Base-by-base conservation (phyloP, 257 asterid species). In the Ajuga chamaepitys region DNA sequence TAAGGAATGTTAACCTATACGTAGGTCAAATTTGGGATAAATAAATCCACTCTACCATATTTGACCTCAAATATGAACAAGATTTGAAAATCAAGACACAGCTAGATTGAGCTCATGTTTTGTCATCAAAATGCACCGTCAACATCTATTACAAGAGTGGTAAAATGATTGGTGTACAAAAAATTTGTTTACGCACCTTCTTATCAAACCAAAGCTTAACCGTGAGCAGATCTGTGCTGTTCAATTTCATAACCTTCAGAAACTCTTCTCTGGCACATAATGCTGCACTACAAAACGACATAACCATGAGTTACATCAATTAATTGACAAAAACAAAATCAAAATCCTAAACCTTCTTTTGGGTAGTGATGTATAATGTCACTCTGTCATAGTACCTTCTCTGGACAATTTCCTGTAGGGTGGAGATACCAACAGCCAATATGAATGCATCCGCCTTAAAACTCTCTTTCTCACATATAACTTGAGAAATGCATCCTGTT, bases 201-300 rank as follows among this genome's bases (percentile, higher is more conserved):
- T 54, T 69, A 74, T 86, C 88, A 40, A 86, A 63, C 72, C 80
- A 78, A 52, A 83, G 84, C 81, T 82, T 86, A 30, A 80, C 80
- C 9, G 84, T 82, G 41, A 86, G 85, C 73, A 84, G 69, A 75
- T 86, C 83, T 7, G 69, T 70, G 83, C 80, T 78, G 62, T 57
- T 73, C 75, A 82, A 60, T 73, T 82, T 86, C 86, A 84, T 57
- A 41, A 82, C 73, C 75, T 77, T 77, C 74, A 78, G 84, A 74
- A 86, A 82, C 77, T 86, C 91, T 47, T 82, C 85, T 64, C 87
- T 82, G 22, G 78, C 77, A 66, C 91, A 80, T 53, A 86, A 68
- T 63, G 72, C 83, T 77, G 87, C 80, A 79, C 88, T 86, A 74
- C 71, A 71, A 53, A 62, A n/a, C n/a, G 34, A 60, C 54, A 65